Base-by-base conservation (phyloP, 805 yeast species). In the Yarrowia sp. region DNA sequence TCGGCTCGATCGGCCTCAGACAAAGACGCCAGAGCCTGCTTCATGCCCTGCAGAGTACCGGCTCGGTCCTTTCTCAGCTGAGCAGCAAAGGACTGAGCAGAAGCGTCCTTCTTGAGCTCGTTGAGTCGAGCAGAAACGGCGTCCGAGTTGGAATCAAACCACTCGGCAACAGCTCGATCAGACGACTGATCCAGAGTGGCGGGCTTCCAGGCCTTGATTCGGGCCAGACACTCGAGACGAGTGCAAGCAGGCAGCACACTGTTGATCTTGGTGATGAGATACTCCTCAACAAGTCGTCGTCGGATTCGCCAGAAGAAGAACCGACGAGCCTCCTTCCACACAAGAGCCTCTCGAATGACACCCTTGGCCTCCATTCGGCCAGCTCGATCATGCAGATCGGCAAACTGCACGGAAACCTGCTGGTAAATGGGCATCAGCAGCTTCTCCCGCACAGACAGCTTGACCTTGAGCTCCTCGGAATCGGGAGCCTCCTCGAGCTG, bases 241-340 rank as follows among this genome's bases (percentile, higher is more conserved):
- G 84, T 80, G 22, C 88, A 82, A 64, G 78, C 76, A 61, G 85
- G 80, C 65, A 89, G 76, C 66, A 85, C 87, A 66, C 84, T 86
- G 64, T 85, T 84, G 70, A 92, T 83, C 74, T 89, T 84, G 76
- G 84, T 86, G 76, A 91, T 80, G 75, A 93, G 80, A 77, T 91
- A 90, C 77, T 90, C 96, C 79, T 95, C 99, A 75, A 89, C 87
- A 77, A 95, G 81, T 77, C 97, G 90, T 79, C 99, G 88, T 80
- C 98, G 90, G 68, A 91, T 84, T 78, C 99, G 87, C 99, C 99
- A 95, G 95, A 90, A 95, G 86, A 95, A 95, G 86, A 83, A 90
- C 74, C 98, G 86, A 82, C 99, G 90, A 35, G 98, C 84, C 60
- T 92, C 83, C 51, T 77, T 76, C 97, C 97, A 92, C 72, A 88